Evolutionary conservation across 306 rosid species (phyloP).

Genomic region (Gastrolobium villosum): DNA sequence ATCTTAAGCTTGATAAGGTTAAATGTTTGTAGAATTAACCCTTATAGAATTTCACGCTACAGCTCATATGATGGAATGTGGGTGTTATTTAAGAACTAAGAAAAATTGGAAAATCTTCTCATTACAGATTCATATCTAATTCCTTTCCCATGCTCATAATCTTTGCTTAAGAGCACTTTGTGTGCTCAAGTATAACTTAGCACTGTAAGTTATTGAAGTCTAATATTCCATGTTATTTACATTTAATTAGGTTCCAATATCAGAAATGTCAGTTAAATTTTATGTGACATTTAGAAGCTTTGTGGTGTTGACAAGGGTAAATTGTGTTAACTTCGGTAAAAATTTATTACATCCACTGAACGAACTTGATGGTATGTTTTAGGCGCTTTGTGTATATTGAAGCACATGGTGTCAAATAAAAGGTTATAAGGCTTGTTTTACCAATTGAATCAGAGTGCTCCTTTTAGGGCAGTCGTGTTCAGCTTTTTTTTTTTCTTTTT

Average conservation of each 20-base stretch:
- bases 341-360: conserved; percentile 32
- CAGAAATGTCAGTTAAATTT: conserved; percentile 14
- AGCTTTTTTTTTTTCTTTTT: conserved; percentile 9
- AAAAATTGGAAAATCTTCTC: neutral
- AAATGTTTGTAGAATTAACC: conserved; percentile 13
- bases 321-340: conserved; percentile 30
- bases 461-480: conserved; percentile 13
- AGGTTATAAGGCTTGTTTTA: conserved; percentile 1
- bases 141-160: conserved; percentile 16
- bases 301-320: conserved; percentile 41
- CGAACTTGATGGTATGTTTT: conserved; percentile 31
- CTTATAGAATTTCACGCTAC: neutral
- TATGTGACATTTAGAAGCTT: conserved; percentile 38
- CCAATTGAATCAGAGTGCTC: conserved; percentile 35
- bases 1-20: conserved; percentile 33
- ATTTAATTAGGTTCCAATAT: conserved; percentile 14
- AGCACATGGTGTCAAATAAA: conserved; percentile 35
- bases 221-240: conserved; percentile 24
- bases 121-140: conserved; percentile 19
- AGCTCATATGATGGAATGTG: conserved; percentile 15
- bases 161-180: conserved; percentile 16
- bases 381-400: conserved; percentile 37
- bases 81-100: conserved; percentile 23
- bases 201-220: conserved; percentile 26
- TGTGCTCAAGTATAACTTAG: conserved; percentile 1